A percentile compares a stretch with the other conserved stretches of the same genome.
phyloP scores from a whole-genome alignment of 2,329 filamentous ascomycete genomes.

The Diaporthe helianthi region DNA sequence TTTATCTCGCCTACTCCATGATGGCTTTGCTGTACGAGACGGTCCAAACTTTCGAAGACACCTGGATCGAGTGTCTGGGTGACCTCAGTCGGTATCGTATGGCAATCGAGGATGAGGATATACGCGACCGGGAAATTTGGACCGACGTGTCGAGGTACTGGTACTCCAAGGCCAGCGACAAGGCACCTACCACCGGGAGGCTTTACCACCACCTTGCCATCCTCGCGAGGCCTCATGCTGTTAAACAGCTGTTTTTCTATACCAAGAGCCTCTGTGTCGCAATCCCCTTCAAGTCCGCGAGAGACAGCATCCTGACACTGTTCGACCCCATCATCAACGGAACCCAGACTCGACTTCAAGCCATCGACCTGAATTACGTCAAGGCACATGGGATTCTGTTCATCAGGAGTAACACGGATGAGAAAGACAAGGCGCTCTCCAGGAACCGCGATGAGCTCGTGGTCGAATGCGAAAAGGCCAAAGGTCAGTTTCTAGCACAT shows the following conservation, averaged over 20 bases:
- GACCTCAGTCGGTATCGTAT: conserved; percentile 85
- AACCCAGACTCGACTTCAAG: conserved; percentile 41
- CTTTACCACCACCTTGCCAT: conserved; percentile 91
- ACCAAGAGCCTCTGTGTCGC: conserved; percentile 73
- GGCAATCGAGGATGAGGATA: conserved; percentile 87
- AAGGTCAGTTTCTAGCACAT: conserved; percentile 55
- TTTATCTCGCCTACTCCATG: conserved; percentile 89
- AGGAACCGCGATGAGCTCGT: conserved; percentile 42
- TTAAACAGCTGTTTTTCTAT: conserved; percentile 78
- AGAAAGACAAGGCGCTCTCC: conserved; percentile 23
- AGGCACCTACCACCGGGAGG: conserved; percentile 75
- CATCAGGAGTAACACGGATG: conserved; percentile 27
- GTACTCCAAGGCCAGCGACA: conserved; percentile 85
- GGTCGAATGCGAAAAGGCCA: conserved; percentile 7
- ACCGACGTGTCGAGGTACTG: conserved; percentile 79
- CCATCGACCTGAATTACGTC: conserved; percentile 67
- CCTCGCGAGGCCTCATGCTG: conserved; percentile 70
- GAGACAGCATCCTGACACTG: conserved; percentile 50
- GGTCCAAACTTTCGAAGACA: conserved; percentile 81
- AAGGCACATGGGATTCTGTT: conserved; percentile 71
- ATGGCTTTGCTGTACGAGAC: conserved; percentile 88
- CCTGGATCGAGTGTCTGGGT: conserved; percentile 92
- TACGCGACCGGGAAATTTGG: conserved; percentile 80
- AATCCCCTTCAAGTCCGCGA: conserved; percentile 70
- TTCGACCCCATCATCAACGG: conserved; percentile 61